Evolutionary conservation across 2,329 filamentous ascomycete genomes (phyloP).

Genomic region (Xylaria sp.): DNA sequence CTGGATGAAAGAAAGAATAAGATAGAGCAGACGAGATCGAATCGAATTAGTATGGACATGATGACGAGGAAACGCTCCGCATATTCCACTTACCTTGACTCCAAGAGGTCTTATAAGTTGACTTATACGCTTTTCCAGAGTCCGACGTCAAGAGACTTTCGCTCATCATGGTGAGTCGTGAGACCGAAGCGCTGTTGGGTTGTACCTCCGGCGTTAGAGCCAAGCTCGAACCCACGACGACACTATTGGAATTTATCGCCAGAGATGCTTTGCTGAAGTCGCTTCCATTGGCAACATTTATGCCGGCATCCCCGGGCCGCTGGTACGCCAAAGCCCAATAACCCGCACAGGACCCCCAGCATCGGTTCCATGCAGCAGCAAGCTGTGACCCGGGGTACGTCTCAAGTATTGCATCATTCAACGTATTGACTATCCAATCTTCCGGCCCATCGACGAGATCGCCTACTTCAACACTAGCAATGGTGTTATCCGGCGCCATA

Average conservation of each 20-base stretch:
- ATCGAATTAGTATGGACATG: background rate
- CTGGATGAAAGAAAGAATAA: background rate
- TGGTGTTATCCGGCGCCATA: conserved; percentile 36
- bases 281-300: conserved; percentile 43
- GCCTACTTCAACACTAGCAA: conserved; percentile 36
- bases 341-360: conserved; percentile 32
- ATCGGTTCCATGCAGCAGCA: conserved; percentile 41
- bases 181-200: background rate
- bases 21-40: background rate
- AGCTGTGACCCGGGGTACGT: conserved; percentile 42
- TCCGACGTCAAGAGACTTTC: conserved; percentile 31
- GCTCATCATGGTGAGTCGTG: conserved; percentile 37
- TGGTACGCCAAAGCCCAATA: conserved; percentile 44
- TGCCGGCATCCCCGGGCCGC: conserved; percentile 38
- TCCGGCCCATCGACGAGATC: conserved; percentile 37
- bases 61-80: background rate
- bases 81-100: background rate
- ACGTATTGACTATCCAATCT: conserved; percentile 40
- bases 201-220: conserved; percentile 40
- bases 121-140: conserved; percentile 34
- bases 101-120: conserved; percentile 14
- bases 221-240: conserved; percentile 37
- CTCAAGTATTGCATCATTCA: conserved; percentile 33
- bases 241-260: conserved; percentile 34
- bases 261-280: conserved; percentile 36